Conservation (phyloP, 2,329 filamentous ascomycete species). For the Fusarium austroafricanum region DNA sequence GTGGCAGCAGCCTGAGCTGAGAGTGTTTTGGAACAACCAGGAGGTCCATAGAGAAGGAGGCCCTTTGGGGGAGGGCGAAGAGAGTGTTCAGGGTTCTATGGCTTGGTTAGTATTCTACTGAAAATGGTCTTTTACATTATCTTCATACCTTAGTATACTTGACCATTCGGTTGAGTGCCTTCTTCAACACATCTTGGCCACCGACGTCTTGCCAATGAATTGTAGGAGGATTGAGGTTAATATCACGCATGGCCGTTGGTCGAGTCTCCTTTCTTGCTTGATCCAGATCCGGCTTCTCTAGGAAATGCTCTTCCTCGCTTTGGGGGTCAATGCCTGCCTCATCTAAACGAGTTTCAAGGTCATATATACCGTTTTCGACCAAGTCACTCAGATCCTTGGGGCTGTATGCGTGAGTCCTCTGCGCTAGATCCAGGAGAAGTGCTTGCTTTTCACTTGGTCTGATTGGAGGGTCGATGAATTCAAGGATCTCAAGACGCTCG, state of each 20-base stretch:
- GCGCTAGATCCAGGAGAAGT: slow-evolving; percentile 70
- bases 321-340: slow-evolving; percentile 28
- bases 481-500: slow-evolving; percentile 79
- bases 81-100: slow-evolving; percentile 50
- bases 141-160: slow-evolving; percentile 51
- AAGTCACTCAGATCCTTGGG: slow-evolving; percentile 79
- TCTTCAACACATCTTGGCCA: slow-evolving; percentile 82
- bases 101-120: slow-evolving; percentile 12
- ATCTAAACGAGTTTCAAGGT: slow-evolving; percentile 44
- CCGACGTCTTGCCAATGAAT: slow-evolving; percentile 90
- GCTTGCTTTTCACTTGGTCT: slow-evolving; percentile 61
- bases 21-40: slow-evolving; percentile 94
- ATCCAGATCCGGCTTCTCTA: slow-evolving; percentile 66
- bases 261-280: slow-evolving; percentile 75
- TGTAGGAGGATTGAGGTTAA: slow-evolving; percentile 88
- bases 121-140: not conserved
- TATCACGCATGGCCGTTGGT: slow-evolving; percentile 88
- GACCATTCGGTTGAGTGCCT: slow-evolving; percentile 64
- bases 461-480: slow-evolving; percentile 64
- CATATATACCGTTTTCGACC: slow-evolving; percentile 53
- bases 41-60: slow-evolving; percentile 89
- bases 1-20: slow-evolving; percentile 92
- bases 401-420: slow-evolving; percentile 88
- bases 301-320: slow-evolving; percentile 43
- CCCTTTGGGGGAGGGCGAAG: slow-evolving; percentile 77